Conservation (phyloP, 1,284 basidiomycete genomes). For the Pyrrhoderma lamaoense region DNA sequence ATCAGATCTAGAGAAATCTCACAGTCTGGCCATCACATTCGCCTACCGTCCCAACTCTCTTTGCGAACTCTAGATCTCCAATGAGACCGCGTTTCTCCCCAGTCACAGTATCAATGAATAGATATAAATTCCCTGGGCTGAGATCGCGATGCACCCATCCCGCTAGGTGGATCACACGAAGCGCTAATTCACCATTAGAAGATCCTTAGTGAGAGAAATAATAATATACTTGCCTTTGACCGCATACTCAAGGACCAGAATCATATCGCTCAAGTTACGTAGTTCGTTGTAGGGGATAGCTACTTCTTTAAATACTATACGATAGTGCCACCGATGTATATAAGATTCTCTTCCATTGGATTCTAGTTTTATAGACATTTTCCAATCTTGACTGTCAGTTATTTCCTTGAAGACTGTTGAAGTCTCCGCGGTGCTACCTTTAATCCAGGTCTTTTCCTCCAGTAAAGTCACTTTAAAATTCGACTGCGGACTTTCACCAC, state of each 20-base stretch:
- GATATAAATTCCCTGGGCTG: conserved; percentile 3
- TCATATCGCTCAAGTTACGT: background rate
- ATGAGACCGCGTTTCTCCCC: background rate
- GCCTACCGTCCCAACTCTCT: background rate
- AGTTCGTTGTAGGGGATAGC: background rate
- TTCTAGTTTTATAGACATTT: background rate
- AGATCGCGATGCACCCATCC: conserved; percentile 5
- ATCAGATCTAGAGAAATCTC: too few relatives aligned
- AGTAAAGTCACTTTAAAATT: too few relatives aligned
- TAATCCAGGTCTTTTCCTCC: too few relatives aligned
- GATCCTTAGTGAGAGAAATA: background rate
- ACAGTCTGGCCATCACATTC: too few relatives aligned
- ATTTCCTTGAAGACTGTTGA: too few relatives aligned
- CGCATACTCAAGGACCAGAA: background rate
- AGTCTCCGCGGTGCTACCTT: too few relatives aligned
- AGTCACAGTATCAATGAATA: background rate
- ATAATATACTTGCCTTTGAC: background rate
- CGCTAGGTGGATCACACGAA: background rate
- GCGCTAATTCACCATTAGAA: background rate
- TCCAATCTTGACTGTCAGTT: too few relatives aligned
- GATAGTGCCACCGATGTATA: background rate
- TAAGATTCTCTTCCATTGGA: background rate
- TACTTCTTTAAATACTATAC: conserved; percentile 1
- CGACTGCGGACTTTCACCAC: background rate
- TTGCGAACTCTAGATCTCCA: conserved; percentile 6